These are phyloP conservation scores for Mycosphaerella sp. DNA, from an alignment of 2,329 filamentous ascomycete genomes.

Conservation along the genomic window DNA sequence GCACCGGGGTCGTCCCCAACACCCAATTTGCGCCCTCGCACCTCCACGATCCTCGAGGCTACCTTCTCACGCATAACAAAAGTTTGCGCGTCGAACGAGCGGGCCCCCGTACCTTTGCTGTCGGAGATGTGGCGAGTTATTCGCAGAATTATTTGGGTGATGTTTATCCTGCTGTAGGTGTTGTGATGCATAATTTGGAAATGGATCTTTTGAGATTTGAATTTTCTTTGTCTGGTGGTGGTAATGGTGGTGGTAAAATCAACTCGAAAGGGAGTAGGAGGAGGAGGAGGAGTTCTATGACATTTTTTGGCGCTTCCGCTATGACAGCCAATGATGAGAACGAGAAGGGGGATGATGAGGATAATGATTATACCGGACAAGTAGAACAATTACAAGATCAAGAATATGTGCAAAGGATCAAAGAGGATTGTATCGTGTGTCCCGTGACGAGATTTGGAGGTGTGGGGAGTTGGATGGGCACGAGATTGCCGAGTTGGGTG, in stretches of 20 bases:
- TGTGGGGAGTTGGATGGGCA: slow-evolving; percentile 28
- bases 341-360: too few relatives aligned
- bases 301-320: too few relatives aligned
- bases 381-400: too few relatives aligned
- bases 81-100: not conserved
- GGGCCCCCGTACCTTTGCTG: not conserved
- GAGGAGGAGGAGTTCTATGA: not conserved
- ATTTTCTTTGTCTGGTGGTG: too few relatives aligned
- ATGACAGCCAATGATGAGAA: too few relatives aligned
- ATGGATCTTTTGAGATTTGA: not conserved
- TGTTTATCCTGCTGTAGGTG: not conserved
- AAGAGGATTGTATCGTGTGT: slow-evolving; percentile 24
- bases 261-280: slow-evolving; percentile 23
- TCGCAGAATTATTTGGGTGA: not conserved
- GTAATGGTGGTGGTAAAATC: too few relatives aligned
- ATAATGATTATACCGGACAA: too few relatives aligned
- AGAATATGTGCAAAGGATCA: slow-evolving; percentile 11
- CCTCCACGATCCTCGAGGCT: not conserved
- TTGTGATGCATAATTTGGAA: not conserved
- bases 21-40: slow-evolving; percentile 11
- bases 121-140: not conserved
- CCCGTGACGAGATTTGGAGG: slow-evolving; percentile 32
- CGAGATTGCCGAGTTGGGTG: slow-evolving; percentile 25
- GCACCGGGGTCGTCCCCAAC: slow-evolving; percentile 33
- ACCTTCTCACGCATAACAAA: not conserved